Evolutionary conservation across 768 basidiomycete genomes (phyloP), one percentile per base, ranked within the genome.

Genomic region (Thelephora ganbajun): DNA sequence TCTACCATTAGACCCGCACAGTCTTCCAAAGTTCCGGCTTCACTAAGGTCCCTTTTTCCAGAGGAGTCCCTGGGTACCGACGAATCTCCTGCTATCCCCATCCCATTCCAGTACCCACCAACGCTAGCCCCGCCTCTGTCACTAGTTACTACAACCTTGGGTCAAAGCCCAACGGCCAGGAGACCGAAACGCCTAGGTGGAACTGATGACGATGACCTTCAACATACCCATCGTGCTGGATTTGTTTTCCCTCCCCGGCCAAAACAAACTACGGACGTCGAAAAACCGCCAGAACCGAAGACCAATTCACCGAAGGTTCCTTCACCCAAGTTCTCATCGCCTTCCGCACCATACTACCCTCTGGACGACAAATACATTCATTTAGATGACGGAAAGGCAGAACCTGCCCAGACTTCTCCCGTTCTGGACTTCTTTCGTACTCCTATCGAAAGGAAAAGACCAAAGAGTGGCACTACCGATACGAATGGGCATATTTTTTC

Each of bases 41-140:
- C 86, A 0, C 68, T 93, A 2, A 82, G 89, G 0, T 67, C 71
- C 34, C 67, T 96, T 9, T 96, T 96, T 60, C 83, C 85, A 48
- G 74, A 79, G 41, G 74, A 71, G 9, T 50, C 53, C 13, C 56
- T 60, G n/a, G 46, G 54, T 16, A 18, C 61, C 23, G 57, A 64
- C 6, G 72, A 74, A 36, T 59, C 67, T 30, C 48, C 56, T 33
- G 54, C 35, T 22, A 51, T 11, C 39, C 50, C 23, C 44, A 51
- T 19, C 34, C 43, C 35, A 26, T 42, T n/a, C 43, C 42, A 14
- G 16, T 41, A 51, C 48, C 36, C 60, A 42, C 53, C 63, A 5
- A 54, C 59, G 47, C 33, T 51, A 33, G 57, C 60, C 45, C 50
- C 60, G 13, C 60, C 63, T 5, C 48, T 56, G 16, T 56, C 67